phyloP scores from a whole-genome alignment of 441 rosid genomes.

The Croton laevigatus region DNA sequence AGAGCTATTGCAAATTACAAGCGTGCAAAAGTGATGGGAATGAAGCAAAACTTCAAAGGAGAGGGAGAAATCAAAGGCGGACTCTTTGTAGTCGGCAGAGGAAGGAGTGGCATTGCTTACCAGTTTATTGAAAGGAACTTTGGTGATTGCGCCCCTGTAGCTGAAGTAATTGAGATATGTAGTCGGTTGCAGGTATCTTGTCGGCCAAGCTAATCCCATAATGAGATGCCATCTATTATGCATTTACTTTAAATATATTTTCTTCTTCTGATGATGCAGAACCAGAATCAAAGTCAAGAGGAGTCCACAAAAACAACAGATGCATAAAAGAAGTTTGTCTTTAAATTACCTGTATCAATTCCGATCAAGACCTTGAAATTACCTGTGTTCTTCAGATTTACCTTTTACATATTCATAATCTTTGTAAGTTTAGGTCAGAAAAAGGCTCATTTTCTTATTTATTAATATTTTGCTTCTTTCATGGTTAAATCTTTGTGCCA shows the following conservation, averaged over 20 bases:
- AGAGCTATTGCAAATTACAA: conserved; percentile 64
- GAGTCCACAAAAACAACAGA: conserved; percentile 21
- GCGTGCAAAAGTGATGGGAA: conserved; percentile 54
- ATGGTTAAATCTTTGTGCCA: not conserved
- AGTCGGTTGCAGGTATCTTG: conserved; percentile 45
- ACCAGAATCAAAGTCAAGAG: conserved; percentile 32
- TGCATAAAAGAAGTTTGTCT: conserved; percentile 23
- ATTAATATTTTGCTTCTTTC: not conserved
- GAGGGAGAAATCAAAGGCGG: conserved; percentile 76
- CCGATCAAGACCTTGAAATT: no score
- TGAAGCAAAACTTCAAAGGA: conserved; percentile 54
- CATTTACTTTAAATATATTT: conserved; percentile 21
- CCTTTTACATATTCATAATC: conserved; percentile 1
- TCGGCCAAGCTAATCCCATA: conserved; percentile 11
- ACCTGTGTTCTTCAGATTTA: conserved; percentile 17
- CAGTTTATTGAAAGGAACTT: conserved; percentile 70
- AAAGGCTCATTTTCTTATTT: not conserved
- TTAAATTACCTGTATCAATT: no score
- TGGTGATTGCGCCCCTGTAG: conserved; percentile 63
- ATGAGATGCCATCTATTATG: conserved; percentile 1
- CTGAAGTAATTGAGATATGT: conserved; percentile 58
- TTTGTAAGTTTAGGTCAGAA: conserved; percentile 7
- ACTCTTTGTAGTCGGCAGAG: conserved; percentile 46
- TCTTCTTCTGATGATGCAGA: conserved; percentile 38
- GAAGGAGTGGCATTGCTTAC: conserved; percentile 54